phyloP scores from a whole-genome alignment of 1,284 basidiomycete genomes.

The Pseudozyma sp. region DNA sequence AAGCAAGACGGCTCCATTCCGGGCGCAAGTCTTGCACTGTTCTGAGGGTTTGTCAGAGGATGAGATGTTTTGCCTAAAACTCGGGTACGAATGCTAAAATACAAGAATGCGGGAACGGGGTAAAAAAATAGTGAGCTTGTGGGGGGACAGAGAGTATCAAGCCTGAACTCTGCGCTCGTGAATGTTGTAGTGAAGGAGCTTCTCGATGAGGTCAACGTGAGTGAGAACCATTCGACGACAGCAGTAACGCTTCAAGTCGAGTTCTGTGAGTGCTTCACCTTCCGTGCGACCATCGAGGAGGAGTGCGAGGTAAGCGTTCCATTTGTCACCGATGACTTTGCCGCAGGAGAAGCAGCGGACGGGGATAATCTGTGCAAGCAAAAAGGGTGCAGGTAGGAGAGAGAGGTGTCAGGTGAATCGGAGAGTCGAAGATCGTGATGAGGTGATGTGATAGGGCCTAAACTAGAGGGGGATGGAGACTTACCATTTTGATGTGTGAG shows the following conservation, averaged over 20 bases:
- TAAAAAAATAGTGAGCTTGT: background rate
- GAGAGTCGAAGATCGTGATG: background rate
- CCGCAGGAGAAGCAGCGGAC: slow-evolving; percentile 69
- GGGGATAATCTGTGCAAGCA: slow-evolving; percentile 60
- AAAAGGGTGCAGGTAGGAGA: too few species aligned
- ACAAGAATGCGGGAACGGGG: slow-evolving; percentile 19
- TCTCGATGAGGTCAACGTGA: slow-evolving; percentile 96
- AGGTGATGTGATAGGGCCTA: too few species aligned
- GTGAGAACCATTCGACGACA: slow-evolving; percentile 97
- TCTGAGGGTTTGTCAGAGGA: background rate
- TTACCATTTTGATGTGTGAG: too few species aligned
- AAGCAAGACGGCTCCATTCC: too few species aligned
- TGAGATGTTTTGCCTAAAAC: background rate
- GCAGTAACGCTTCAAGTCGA: slow-evolving; percentile 93
- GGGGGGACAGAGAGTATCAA: background rate
- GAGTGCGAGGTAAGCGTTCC: slow-evolving; percentile 67
- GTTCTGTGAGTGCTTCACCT: slow-evolving; percentile 89
- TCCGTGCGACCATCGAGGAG: slow-evolving; percentile 65
- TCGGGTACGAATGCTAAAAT: slow-evolving; percentile 32
- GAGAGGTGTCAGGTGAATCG: background rate
- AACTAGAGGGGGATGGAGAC: too few species aligned
- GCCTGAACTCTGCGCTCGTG: slow-evolving; percentile 46
- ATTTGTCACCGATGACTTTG: slow-evolving; percentile 69
- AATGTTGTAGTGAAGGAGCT: slow-evolving; percentile 91
- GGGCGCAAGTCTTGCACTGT: too few species aligned